Evolutionary conservation across 108 stramenopile genomes (phyloP).

Genomic region (Aurantiochytrium sp.): DNA sequence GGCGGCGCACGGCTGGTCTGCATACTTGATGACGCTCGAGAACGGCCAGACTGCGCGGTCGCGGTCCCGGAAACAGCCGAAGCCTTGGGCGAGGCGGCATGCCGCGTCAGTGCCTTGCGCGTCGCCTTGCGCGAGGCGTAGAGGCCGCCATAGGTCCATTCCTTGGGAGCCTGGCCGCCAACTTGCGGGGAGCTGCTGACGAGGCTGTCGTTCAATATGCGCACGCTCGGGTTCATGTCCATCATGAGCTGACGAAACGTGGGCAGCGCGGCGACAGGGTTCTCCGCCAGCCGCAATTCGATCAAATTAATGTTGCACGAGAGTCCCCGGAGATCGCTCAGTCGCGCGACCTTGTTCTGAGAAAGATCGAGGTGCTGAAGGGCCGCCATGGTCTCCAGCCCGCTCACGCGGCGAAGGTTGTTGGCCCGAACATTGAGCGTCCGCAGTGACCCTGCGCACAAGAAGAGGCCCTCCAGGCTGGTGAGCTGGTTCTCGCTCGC

Average conservation of each 20-base stretch:
- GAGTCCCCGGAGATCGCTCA: background rate
- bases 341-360: background rate
- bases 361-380: background rate
- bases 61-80: too few relatives aligned
- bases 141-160: background rate
- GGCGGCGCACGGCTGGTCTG: too few relatives aligned
- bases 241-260: background rate
- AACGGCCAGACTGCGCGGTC: too few relatives aligned
- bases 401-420: background rate
- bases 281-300: background rate
- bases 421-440: background rate
- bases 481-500: slow-evolving; percentile 15
- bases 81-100: too few relatives aligned
- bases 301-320: background rate
- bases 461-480: background rate
- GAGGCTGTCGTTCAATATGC: background rate
- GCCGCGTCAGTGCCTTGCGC: too few relatives aligned
- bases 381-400: background rate
- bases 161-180: background rate
- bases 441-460: background rate
- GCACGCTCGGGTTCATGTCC: background rate
- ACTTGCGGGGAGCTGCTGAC: slow-evolving; percentile 15
- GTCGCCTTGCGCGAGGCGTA: background rate
- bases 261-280: background rate
- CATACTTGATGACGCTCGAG: too few relatives aligned